These are phyloP conservation scores for Nakaseomyces uthaithaninus DNA, from an alignment of 1,139 yeast genomes.

Conservation along the genomic window DNA sequence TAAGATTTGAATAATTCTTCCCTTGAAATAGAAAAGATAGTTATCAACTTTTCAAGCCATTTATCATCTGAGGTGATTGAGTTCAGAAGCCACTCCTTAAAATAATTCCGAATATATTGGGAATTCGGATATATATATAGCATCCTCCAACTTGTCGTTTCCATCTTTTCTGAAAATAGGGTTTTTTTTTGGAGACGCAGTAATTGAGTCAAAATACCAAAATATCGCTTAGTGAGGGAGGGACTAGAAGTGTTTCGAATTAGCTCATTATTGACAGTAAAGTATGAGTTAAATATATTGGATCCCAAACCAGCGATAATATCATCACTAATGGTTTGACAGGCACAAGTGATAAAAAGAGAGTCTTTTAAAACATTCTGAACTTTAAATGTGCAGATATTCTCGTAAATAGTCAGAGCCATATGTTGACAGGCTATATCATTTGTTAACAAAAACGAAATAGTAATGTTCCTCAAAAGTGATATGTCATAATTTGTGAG, in stretches of 20 bases:
- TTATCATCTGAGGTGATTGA: conserved; percentile 22
- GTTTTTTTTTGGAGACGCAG: conserved; percentile 32
- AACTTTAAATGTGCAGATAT: conserved; percentile 27
- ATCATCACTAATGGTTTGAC: conserved; percentile 24
- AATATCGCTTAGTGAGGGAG: conserved; percentile 28
- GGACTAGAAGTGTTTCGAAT: conserved; percentile 35
- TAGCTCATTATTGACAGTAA: conserved; percentile 32
- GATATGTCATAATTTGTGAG: conserved; percentile 20
- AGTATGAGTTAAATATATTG: conserved; percentile 14
- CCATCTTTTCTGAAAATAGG: conserved; percentile 30
- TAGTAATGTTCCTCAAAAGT: conserved; percentile 24
- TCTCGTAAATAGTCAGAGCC: conserved; percentile 23
- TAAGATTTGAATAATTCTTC: conserved; percentile 30
- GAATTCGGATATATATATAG: conserved; percentile 35
- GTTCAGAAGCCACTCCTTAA: conserved; percentile 33
- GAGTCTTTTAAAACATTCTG: conserved; percentile 25
- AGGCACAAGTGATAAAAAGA: conserved; percentile 18
- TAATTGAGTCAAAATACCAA: conserved; percentile 36
- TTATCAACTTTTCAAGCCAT: conserved; percentile 37
- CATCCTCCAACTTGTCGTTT: conserved; percentile 38
- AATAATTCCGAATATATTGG: conserved; percentile 15
- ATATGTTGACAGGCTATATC: conserved; percentile 21
- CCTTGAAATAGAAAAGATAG: conserved; percentile 33
- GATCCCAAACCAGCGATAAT: conserved; percentile 21
- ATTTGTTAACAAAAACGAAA: conserved; percentile 23